These are phyloP conservation scores for Aspergillus sp. DNA, from an alignment of 2,329 filamentous ascomycete species.

Conservation along the genomic window DNA sequence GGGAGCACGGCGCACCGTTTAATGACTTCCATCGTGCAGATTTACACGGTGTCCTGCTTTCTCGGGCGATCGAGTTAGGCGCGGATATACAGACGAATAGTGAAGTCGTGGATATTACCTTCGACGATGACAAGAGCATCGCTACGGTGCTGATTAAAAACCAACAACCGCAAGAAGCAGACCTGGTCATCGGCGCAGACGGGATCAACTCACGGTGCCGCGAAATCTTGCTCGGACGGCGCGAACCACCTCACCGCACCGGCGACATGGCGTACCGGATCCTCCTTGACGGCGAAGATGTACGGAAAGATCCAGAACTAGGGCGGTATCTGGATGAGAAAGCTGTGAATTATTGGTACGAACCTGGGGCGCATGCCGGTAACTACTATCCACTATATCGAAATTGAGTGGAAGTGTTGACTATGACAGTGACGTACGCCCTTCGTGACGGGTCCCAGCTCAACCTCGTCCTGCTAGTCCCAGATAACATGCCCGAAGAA, in stretches of 20 bases:
- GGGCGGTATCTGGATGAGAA: constrained; percentile 28
- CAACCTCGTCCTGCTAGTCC: constrained; percentile 35
- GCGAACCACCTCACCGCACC: constrained; percentile 27
- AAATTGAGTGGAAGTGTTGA: no score
- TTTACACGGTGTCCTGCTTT: neutral
- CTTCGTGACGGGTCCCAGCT: constrained; percentile 33
- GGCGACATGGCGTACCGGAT: constrained; percentile 41
- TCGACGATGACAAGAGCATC: neutral
- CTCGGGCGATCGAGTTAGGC: neutral
- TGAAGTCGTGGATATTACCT: neutral
- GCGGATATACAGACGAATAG: neutral
- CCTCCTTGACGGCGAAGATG: constrained; percentile 27
- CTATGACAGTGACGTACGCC: constrained; percentile 29
- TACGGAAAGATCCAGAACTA: constrained; percentile 30
- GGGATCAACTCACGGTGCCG: constrained; percentile 26
- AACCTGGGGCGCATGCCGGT: constrained; percentile 32
- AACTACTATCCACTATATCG: neutral
- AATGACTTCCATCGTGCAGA: constrained; percentile 9
- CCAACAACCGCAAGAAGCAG: neutral
- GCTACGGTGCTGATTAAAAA: neutral
- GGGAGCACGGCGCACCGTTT: constrained; percentile 3
- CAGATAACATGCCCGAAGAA: constrained; percentile 22
- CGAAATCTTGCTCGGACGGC: constrained; percentile 24
- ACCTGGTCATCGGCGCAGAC: constrained; percentile 19
- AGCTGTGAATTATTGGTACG: constrained; percentile 35